Evolutionary conservation across 2,329 filamentous ascomycete genomes (phyloP), one percentile per base, ranked within the genome.

Genomic region (Claviceps citrina): DNA sequence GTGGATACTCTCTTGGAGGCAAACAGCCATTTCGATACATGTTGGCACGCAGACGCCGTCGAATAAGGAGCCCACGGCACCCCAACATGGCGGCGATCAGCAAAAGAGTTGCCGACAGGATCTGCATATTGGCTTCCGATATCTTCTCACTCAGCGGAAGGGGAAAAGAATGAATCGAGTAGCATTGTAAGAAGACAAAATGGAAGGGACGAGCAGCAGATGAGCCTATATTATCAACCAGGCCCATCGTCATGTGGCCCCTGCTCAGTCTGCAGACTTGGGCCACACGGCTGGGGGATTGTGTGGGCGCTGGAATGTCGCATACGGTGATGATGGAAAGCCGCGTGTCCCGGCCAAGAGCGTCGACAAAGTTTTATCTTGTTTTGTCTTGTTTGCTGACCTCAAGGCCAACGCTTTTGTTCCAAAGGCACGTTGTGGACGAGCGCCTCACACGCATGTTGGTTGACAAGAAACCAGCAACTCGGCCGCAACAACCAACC

Each of bases 1-100:
- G 41, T 5, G 41, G 37, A 30, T 43, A 43, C 30, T 37, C 15
- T 5, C 31, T 39, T 8, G 41, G 26, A 13, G 41, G 31, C 28
- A 39, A 28, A 18, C 41, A 43, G 7, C 41, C 37, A 4, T 27
- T 30, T 18, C 24, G 35, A 15, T 19, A 15, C 8, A n/a, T n/a
- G 18, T 27, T 38, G 6, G 8, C 16, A 13, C 30, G 25, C 12
- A 30, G 24, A 18, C 15, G 31, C 40, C 35, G 30, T 28, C 26
- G 16, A 5, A 37, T 27, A 13, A 38, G 12, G 16, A 41, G 15
- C 18, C 26, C 36, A 19, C 19, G 22, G 19, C 9, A 26, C 12
- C 13, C 18, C 13, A 27, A 24, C 8, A 28, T 25, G 15, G 35
- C 25, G 20, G n/a, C 16, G 20, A 41, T 13, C 22, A 31, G 25